Conservation (phyloP, 306 rosid genomes). For the Luffa aegyptiaca region DNA sequence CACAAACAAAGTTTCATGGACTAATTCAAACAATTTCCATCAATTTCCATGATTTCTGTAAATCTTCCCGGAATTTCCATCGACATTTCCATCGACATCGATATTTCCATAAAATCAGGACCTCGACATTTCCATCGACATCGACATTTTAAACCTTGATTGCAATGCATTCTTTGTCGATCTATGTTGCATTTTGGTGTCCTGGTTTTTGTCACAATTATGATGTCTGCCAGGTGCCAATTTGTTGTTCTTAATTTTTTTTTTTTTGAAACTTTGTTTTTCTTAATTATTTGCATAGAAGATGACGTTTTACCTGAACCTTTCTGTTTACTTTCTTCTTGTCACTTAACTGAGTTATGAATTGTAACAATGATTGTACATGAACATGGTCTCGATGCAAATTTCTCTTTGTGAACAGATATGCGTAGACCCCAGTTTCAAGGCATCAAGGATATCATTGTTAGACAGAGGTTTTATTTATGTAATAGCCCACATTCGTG, state of each 20-base stretch:
- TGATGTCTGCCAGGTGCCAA: background rate
- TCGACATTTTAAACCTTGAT: too few species aligned
- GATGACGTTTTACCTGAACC: background rate
- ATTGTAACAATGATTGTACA: conserved; percentile 6
- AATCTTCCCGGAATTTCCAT: too few species aligned
- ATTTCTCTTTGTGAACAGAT: conserved; percentile 31
- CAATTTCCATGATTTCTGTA: too few species aligned
- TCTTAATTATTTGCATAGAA: background rate
- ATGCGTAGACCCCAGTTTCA: conserved; percentile 70
- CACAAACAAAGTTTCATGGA: too few species aligned
- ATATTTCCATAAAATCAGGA: too few species aligned
- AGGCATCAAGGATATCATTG: conserved; percentile 70
- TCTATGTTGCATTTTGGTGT: background rate
- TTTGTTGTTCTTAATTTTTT: background rate
- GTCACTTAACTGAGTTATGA: background rate
- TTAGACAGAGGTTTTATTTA: conserved; percentile 78
- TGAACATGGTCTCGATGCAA: conserved; percentile 11
- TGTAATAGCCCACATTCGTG: conserved; percentile 89
- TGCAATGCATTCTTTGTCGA: background rate
- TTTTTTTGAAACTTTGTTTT: too few species aligned
- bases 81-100: too few species aligned
- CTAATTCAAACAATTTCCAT: too few species aligned
- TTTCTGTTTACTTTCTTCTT: conserved; percentile 2
- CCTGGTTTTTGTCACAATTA: background rate
- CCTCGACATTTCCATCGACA: too few species aligned